A percentile compares a stretch with the other conserved stretches of the same genome.
These are phyloP conservation scores for Picea sitchensis DNA, from an alignment of 75 land plant genomes.

Conservation along the genomic window DNA sequence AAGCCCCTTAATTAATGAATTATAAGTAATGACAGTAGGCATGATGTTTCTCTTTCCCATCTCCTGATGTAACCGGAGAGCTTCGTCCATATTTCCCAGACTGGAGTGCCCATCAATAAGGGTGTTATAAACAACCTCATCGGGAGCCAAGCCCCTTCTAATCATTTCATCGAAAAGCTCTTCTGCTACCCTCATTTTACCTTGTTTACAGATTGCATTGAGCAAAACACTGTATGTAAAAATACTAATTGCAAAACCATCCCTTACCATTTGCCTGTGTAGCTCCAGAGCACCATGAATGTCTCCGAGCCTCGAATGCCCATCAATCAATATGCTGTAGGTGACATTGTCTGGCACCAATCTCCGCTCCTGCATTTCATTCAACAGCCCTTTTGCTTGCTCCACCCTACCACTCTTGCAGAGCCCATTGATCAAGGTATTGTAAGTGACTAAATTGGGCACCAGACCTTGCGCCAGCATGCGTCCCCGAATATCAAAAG, in stretches of 20 bases:
- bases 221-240: slow-evolving; percentile 48
- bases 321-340: slow-evolving; percentile 46
- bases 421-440: slow-evolving; percentile 45
- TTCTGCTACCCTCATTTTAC: slow-evolving; percentile 46
- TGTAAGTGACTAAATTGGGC: slow-evolving; percentile 46
- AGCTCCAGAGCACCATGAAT: slow-evolving; percentile 23
- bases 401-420: slow-evolving; percentile 40
- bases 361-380: slow-evolving; percentile 37
- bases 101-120: slow-evolving; percentile 41
- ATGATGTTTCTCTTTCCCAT: slow-evolving; percentile 31
- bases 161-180: slow-evolving; percentile 32
- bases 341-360: slow-evolving; percentile 43
- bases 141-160: slow-evolving; percentile 37
- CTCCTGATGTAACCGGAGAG: slow-evolving; percentile 15
- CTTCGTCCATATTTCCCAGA: slow-evolving; percentile 26
- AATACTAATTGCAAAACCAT: slow-evolving; percentile 26
- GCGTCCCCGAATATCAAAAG: slow-evolving; percentile 18
- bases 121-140: slow-evolving; percentile 32
- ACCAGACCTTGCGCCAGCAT: slow-evolving; percentile 26
- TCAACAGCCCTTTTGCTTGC: slow-evolving; percentile 31
- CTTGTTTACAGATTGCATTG: slow-evolving; percentile 60
- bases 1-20: slow-evolving; percentile 53
- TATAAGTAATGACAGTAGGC: slow-evolving; percentile 46
- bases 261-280: slow-evolving; percentile 26
- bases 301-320: slow-evolving; percentile 20